These are phyloP conservation scores for Coemansia sp. DNA, from an alignment of 192 early-diverging fungal species.

Conservation along the genomic window DNA sequence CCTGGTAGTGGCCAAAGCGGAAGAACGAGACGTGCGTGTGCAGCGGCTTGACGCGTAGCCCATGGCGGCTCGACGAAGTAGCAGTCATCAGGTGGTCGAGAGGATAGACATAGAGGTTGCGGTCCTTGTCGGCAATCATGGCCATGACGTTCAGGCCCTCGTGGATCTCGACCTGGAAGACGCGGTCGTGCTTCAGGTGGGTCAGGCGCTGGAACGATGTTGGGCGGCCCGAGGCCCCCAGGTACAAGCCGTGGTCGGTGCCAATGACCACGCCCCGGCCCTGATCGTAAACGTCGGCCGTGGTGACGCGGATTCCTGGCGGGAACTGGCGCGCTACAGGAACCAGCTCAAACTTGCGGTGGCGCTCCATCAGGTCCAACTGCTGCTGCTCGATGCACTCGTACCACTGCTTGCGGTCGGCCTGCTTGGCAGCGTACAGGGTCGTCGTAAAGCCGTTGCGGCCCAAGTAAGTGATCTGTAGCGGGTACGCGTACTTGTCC, in stretches of 20 bases:
- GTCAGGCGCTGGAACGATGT: constrained; percentile 51
- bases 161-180: constrained; percentile 82
- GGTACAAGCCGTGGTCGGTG: constrained; percentile 79
- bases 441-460: constrained; percentile 63
- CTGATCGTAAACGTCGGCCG: constrained; percentile 53
- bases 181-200: constrained; percentile 63
- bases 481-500: constrained; percentile 61
- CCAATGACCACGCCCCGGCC: constrained; percentile 68
- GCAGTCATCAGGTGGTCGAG: constrained; percentile 51
- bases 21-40: constrained; percentile 64
- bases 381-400: constrained; percentile 62
- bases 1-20: constrained; percentile 59
- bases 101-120: constrained; percentile 52
- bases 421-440: constrained; percentile 67
- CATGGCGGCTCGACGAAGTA: constrained; percentile 19
- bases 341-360: constrained; percentile 49
- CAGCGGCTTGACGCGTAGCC: constrained; percentile 48
- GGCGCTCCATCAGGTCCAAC: constrained; percentile 43
- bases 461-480: constrained; percentile 71
- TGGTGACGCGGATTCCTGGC: constrained; percentile 40
- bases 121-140: constrained; percentile 70
- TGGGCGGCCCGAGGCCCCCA: constrained; percentile 56
- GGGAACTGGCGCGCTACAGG: constrained; percentile 46
- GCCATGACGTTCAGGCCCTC: constrained; percentile 74
- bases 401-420: constrained; percentile 76